Evolutionary conservation across 2,329 filamentous ascomycete species (phyloP).

Genomic region (Sarocladium oryzae): DNA sequence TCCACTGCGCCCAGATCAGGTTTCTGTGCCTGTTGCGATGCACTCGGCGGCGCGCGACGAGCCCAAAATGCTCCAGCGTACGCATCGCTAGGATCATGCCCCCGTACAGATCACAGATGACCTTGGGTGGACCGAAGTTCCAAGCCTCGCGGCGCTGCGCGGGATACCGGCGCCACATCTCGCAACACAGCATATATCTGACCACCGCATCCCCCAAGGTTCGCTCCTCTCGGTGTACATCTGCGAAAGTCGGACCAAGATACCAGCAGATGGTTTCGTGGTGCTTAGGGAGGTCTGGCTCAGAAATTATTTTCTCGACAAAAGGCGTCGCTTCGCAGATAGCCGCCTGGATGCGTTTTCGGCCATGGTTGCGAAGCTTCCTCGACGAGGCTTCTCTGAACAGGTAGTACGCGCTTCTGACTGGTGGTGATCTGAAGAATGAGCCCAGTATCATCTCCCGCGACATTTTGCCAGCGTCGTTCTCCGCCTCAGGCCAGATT

Average conservation of each 20-base stretch:
- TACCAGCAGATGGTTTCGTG: neutral
- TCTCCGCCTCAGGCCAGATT: neutral
- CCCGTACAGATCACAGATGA: constrained; percentile 7
- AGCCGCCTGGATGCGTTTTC: neutral
- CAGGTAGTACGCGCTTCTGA: neutral
- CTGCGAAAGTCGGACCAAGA: neutral
- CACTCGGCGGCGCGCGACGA: neutral
- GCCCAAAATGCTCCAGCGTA: constrained; percentile 13
- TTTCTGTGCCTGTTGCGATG: constrained; percentile 9
- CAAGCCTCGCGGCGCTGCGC: neutral
- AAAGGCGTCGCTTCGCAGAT: constrained; percentile 2
- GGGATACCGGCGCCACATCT: constrained; percentile 12
- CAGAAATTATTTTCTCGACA: neutral
- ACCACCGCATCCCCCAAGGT: neutral
- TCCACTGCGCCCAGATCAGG: constrained; percentile 23
- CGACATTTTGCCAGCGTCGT: neutral
- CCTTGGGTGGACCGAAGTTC: constrained; percentile 9
- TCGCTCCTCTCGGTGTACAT: neutral
- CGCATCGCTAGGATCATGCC: constrained; percentile 18
- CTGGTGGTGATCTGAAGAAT: constrained; percentile 8
- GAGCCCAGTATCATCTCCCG: constrained; percentile 4
- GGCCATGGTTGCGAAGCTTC: neutral
- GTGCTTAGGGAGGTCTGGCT: neutral
- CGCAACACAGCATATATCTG: constrained; percentile 8
- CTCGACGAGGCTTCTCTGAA: constrained; percentile 1